Conservation (phyloP, 2,329 filamentous ascomycete genomes). For the Stylonectria norvegica region DNA sequence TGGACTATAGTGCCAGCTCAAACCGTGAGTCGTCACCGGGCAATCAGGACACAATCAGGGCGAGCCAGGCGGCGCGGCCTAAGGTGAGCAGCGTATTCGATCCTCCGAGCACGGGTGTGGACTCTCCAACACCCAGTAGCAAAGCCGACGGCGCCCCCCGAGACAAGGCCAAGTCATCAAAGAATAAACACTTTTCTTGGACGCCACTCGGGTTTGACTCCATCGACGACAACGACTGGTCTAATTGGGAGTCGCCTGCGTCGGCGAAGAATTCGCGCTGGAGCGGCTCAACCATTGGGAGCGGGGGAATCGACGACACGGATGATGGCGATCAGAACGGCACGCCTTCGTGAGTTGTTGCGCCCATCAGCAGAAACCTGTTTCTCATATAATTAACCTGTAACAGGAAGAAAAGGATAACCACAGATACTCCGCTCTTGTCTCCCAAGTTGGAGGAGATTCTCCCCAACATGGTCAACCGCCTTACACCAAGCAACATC, state of each 20-base stretch:
- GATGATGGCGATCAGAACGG: constrained; percentile 43
- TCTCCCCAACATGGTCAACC: constrained; percentile 68
- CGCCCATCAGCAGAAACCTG: constrained; percentile 3
- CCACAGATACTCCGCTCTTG: constrained; percentile 31
- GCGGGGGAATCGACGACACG: constrained; percentile 41
- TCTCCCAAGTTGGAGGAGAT: constrained; percentile 51
- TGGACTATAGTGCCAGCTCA: constrained; percentile 20
- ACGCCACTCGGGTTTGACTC: constrained; percentile 55
- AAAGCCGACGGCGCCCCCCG: constrained; percentile 25
- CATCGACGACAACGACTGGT: constrained; percentile 61
- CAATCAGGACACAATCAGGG: constrained; percentile 48
- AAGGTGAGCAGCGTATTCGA: constrained; percentile 44
- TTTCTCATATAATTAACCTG: constrained; percentile 7
- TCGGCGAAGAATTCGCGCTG: constrained; percentile 56
- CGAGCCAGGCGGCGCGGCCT: constrained; percentile 38
- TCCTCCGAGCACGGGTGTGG: constrained; percentile 28
- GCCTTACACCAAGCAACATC: constrained; percentile 70
- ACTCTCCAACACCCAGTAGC: constrained; percentile 33
- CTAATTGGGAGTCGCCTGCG: constrained; percentile 58
- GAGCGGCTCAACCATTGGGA: constrained; percentile 59
- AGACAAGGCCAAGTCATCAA: constrained; percentile 38
- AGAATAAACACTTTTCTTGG: constrained; percentile 57
- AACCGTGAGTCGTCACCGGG: constrained; percentile 13
- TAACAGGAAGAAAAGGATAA: constrained; percentile 33
- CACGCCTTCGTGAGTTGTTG: constrained; percentile 46